Conservation (phyloP, 2,329 filamentous ascomycete genomes). For the Trichoderma atroviride region DNA sequence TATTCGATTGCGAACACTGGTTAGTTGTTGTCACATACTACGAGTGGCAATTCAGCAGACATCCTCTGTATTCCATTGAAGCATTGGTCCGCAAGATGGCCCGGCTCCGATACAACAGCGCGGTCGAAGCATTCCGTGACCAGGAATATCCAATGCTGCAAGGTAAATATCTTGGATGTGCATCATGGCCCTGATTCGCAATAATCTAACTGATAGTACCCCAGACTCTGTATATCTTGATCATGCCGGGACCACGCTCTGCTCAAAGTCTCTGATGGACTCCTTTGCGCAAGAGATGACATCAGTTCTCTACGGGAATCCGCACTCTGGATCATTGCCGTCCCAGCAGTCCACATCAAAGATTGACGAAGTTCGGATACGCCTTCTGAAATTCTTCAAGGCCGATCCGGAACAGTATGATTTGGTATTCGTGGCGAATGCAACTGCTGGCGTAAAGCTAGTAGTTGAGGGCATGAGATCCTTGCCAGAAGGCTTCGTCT, state of each 20-base stretch:
- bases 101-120: slow-evolving; percentile 53
- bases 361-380: slow-evolving; percentile 74
- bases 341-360: slow-evolving; percentile 75
- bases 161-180: slow-evolving; percentile 47
- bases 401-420: slow-evolving; percentile 83
- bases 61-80: background rate
- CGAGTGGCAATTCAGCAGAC: background rate
- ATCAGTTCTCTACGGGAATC: slow-evolving; percentile 81
- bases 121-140: slow-evolving; percentile 60
- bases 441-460: slow-evolving; percentile 87
- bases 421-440: slow-evolving; percentile 87
- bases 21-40: background rate
- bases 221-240: slow-evolving; percentile 81
- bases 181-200: background rate
- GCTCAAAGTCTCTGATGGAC: slow-evolving; percentile 79
- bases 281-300: slow-evolving; percentile 79
- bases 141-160: slow-evolving; percentile 70
- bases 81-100: slow-evolving; percentile 1
- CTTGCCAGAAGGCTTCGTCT: slow-evolving; percentile 71
- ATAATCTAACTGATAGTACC: background rate
- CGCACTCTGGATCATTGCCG: slow-evolving; percentile 81
- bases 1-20: background rate
- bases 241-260: slow-evolving; percentile 90
- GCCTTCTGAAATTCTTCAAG: slow-evolving; percentile 74
- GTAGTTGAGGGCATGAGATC: slow-evolving; percentile 77